Base-by-base conservation (phyloP, 1,139 yeast genomes). In the Pichia sp. region DNA sequence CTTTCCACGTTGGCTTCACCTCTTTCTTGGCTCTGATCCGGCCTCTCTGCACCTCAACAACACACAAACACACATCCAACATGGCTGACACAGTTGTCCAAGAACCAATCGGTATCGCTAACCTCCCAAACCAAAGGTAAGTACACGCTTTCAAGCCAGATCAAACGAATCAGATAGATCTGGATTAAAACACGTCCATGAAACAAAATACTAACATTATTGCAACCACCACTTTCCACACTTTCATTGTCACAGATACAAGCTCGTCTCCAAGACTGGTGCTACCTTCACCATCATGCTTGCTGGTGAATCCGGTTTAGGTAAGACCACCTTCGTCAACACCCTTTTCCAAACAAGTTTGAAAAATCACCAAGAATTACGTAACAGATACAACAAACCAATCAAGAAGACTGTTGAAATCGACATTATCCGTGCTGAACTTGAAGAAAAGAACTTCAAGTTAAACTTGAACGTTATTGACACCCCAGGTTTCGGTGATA, bases 401-500 rank as follows among this genome's bases (percentile, higher is more conserved):
- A 77, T 89, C 51, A 86, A 81, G 61, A 88, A 88, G 67, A 93
- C 98, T 3, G 96, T 89, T 34, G 97, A 89, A 63, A 89, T 93
- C 60, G 94, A 87, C 55, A 82, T 93, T 54, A 82, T 87, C 44
- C 82, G 96, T 62, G 97, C 98, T 20, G 83, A 87, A 58, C 76
- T 94, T 58, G 97, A 91, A 67, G 99, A 94, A 66, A 88, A 89
- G 70, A 87, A 85, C 64, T 93, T 93, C 72, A 80, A 78, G 60
- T 77, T 93, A 58, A 81, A 94, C 53, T 78, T 94, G 56, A 93
- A 93, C 62, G 77, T 93, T 52, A 82, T 94, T 59, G 99, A 93
- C 68, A 93, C 99, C 9, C 99, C 99, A 17, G 99, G 99, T 2
- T 90, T 93, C 65, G 99, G 99, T 54, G 96, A 91, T 69, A 89